Percentiles rank a stretch among this genome's conserved stretches.
Conservation (phyloP, 352 stramenopile genomes). For the Globisporangium solare region DNA sequence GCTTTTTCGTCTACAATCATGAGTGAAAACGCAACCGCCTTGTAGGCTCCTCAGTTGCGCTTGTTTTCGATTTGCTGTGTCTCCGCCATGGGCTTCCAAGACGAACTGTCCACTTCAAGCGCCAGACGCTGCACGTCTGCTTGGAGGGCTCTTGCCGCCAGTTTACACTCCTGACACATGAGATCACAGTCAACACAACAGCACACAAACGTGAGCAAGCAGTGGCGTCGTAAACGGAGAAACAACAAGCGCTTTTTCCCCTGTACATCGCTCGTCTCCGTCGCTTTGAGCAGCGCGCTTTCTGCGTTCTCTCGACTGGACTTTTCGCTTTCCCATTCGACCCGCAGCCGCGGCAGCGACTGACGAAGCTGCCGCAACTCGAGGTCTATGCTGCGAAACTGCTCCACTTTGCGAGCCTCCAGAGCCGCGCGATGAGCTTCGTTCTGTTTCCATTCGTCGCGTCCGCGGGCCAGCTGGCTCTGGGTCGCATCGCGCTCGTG, state of each 20-base stretch:
- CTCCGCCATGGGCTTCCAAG: no score
- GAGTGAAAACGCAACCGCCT: not conserved
- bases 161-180: conserved; percentile 32
- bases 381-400: conserved; percentile 48
- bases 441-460: conserved; percentile 39
- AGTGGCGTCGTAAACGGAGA: no score
- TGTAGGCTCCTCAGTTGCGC: not conserved
- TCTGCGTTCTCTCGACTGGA: conserved; percentile 39
- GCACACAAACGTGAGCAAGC: not conserved
- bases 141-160: conserved; percentile 26
- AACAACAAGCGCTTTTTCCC: no score
- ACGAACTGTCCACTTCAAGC: conserved; percentile 27
- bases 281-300: conserved; percentile 23
- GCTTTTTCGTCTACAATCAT: conserved; percentile 21
- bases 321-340: conserved; percentile 50
- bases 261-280: conserved; percentile 29
- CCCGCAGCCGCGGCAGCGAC: conserved; percentile 29
- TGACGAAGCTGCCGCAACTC: conserved; percentile 47
- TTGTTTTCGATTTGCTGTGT: no score
- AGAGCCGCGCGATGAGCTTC: conserved; percentile 17
- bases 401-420: conserved; percentile 33
- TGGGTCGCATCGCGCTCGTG: conserved; percentile 43
- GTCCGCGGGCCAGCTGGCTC: conserved; percentile 28
- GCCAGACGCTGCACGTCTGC: conserved; percentile 28
- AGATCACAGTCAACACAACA: no score